Evolutionary conservation across 495 filamentous ascomycete genomes (phyloP).

Genomic region (Entonaema liquescens): DNA sequence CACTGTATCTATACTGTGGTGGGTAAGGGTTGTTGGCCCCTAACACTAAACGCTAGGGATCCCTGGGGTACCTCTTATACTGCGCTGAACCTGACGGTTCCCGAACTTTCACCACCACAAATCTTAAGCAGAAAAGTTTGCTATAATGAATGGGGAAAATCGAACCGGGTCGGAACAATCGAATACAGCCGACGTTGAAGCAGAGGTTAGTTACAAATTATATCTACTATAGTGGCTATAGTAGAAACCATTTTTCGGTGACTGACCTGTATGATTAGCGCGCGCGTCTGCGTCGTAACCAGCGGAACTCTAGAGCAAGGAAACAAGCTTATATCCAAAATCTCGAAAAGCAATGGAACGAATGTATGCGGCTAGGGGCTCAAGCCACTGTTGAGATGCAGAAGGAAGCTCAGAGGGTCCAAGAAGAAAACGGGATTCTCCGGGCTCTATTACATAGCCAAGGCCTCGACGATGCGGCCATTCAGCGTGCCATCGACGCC

Average conservation of each 20-base stretch:
- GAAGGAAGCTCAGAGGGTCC: neutral
- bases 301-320: conserved; percentile 8
- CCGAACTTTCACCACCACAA: neutral
- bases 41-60: no score
- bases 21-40: no score
- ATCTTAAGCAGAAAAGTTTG: neutral
- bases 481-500: neutral
- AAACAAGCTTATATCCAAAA: conserved; percentile 6
- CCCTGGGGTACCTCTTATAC: no score
- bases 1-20: no score
- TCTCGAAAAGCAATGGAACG: conserved; percentile 7
- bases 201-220: neutral
- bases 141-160: neutral
- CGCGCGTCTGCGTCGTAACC: conserved; percentile 12
- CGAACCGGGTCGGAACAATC: neutral
- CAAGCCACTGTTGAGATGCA: conserved; percentile 9
- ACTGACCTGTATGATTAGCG: neutral
- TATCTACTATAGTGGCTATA: neutral
- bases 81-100: neutral
- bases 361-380: conserved; percentile 1
- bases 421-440: conserved; percentile 1
- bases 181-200: neutral
- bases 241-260: neutral
- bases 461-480: neutral
- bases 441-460: neutral